Percentiles rank a stretch among this genome's conserved stretches.
phyloP scores from a whole-genome alignment of 164 flowering plant species.

The Chimonanthus praecox region DNA sequence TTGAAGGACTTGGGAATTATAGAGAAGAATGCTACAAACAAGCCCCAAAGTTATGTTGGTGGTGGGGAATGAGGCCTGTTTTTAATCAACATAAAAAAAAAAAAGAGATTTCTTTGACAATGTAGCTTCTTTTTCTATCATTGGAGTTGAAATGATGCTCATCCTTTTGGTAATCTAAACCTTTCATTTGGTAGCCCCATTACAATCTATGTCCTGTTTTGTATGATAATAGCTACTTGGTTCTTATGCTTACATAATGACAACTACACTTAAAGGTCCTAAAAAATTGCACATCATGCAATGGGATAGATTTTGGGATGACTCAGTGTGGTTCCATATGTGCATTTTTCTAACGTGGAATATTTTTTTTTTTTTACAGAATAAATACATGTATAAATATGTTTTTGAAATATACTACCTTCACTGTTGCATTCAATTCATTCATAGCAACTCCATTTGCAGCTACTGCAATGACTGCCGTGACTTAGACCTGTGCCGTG shows the following conservation, averaged over 20 bases:
- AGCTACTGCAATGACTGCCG: conserved; percentile 93
- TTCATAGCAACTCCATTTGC: conserved; percentile 16
- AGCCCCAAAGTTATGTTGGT: too few relatives aligned
- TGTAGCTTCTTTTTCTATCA: too few relatives aligned
- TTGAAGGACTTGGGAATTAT: too few relatives aligned
- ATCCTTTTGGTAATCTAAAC: not conserved
- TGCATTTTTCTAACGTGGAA: not conserved
- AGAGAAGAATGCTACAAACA: too few relatives aligned
- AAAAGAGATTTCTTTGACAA: too few relatives aligned
- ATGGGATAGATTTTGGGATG: not conserved
- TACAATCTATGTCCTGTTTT: too few relatives aligned
- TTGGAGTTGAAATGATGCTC: not conserved
- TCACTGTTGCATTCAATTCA: not conserved
- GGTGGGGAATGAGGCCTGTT: too few relatives aligned
- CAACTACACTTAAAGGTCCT: not conserved
- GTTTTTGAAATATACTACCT: not conserved
- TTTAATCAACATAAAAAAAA: too few relatives aligned
- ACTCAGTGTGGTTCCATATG: not conserved
- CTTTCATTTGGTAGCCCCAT: not conserved
- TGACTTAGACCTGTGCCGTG: conserved; percentile 87
- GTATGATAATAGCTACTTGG: not conserved
- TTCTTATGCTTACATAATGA: not conserved
- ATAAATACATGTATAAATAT: not conserved
- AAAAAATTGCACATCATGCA: not conserved
- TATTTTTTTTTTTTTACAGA: too few relatives aligned